These are phyloP conservation scores for Xylogone sp. DNA, from an alignment of 2,329 filamentous ascomycete species.

Conservation along the genomic window DNA sequence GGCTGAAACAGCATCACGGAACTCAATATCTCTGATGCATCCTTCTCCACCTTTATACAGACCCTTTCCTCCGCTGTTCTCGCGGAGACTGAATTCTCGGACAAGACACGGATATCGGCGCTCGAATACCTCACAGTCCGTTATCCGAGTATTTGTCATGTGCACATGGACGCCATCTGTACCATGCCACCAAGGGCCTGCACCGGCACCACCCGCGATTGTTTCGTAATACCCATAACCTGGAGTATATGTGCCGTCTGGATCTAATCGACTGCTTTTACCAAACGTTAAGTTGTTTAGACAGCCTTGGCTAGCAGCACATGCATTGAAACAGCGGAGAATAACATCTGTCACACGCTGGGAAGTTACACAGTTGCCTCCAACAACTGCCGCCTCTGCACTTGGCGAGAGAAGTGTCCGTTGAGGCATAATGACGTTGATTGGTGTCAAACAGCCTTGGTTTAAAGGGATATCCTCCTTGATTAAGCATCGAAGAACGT, in stretches of 20 bases:
- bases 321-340: constrained; percentile 71
- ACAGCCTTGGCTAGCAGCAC: constrained; percentile 72
- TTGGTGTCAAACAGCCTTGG: constrained; percentile 74
- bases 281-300: constrained; percentile 81
- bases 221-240: constrained; percentile 85
- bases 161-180: constrained; percentile 72
- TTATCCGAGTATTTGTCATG: constrained; percentile 82
- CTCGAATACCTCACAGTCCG: constrained; percentile 74
- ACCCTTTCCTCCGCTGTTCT: constrained; percentile 58
- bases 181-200: constrained; percentile 67
- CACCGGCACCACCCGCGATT: constrained; percentile 70
- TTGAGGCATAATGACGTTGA: constrained; percentile 65
- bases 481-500: constrained; percentile 74
- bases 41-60: constrained; percentile 68
- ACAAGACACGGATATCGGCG: constrained; percentile 69
- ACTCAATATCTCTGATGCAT: constrained; percentile 73
- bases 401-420: constrained; percentile 69
- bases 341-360: constrained; percentile 80
- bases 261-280: constrained; percentile 59
- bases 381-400: constrained; percentile 72
- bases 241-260: constrained; percentile 51
- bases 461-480: constrained; percentile 79
- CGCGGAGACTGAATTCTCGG: constrained; percentile 60
- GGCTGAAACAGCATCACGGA: constrained; percentile 68
- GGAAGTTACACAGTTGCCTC: constrained; percentile 73